Conservation (phyloP, 176 grass and related monocot species). For the Ananas comosus region DNA sequence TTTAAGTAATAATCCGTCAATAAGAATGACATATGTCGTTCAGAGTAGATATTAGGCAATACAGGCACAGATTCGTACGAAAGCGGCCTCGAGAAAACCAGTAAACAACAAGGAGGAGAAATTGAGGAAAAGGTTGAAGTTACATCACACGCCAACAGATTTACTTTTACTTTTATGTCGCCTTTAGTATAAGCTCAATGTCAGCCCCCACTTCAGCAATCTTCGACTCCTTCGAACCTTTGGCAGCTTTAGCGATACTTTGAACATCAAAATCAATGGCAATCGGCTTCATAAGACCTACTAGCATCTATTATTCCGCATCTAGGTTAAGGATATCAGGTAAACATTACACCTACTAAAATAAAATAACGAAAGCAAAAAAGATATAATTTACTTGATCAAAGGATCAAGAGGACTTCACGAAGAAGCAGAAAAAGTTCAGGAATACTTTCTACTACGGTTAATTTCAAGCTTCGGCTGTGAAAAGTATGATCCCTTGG, state of each 20-base stretch:
- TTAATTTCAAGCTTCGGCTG: too few relatives aligned
- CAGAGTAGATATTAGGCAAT: too few relatives aligned
- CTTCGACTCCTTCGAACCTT: constrained; percentile 62
- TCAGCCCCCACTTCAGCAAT: constrained; percentile 72
- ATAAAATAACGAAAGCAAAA: neutral
- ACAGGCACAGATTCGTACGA: too few relatives aligned
- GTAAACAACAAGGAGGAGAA: too few relatives aligned
- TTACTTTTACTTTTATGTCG: constrained; percentile 14
- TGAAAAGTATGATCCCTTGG: neutral
- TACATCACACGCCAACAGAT: neutral
- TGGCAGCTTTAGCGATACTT: constrained; percentile 52
- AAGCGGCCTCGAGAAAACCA: too few relatives aligned
- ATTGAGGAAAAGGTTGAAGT: too few relatives aligned
- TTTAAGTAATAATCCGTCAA: too few relatives aligned
- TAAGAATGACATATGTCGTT: too few relatives aligned
- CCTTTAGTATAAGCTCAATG: constrained; percentile 61
- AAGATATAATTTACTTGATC: too few relatives aligned
- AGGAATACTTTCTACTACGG: too few relatives aligned
- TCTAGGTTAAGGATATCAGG: constrained; percentile 35
- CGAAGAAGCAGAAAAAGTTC: too few relatives aligned
- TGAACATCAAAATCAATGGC: constrained; percentile 83
- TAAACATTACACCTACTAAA: constrained; percentile 1
- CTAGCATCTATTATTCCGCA: constrained; percentile 62
- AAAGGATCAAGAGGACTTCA: too few relatives aligned
- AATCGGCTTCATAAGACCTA: constrained; percentile 73